These are phyloP conservation scores for Lentinus brumalis DNA, from an alignment of 768 basidiomycete species.

Conservation along the genomic window DNA sequence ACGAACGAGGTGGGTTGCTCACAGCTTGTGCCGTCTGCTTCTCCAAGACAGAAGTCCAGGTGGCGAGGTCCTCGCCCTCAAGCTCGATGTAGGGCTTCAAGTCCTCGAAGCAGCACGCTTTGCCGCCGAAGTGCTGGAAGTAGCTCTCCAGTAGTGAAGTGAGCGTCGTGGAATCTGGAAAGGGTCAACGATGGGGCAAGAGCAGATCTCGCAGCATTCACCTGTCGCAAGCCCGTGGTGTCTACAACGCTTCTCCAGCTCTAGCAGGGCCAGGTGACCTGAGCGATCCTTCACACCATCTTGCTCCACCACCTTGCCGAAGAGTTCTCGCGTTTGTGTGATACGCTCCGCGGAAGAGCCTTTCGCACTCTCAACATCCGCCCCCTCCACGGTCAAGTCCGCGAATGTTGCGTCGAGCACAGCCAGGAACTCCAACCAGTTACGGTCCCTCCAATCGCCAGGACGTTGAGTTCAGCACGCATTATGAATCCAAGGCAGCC, in stretches of 20 bases:
- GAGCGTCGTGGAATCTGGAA: constrained; percentile 47
- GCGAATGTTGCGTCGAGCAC: constrained; percentile 69
- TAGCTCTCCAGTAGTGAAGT: constrained; percentile 62
- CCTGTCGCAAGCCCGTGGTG: constrained; percentile 51
- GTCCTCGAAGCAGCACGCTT: constrained; percentile 88
- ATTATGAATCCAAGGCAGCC: background rate
- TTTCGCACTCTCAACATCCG: constrained; percentile 37
- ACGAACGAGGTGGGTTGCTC: constrained; percentile 37
- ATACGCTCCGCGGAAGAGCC: constrained; percentile 41
- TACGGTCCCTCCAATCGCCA: constrained; percentile 59
- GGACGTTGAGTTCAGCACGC: constrained; percentile 9
- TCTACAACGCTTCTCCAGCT: constrained; percentile 66
- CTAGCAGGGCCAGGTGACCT: constrained; percentile 70
- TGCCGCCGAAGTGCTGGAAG: constrained; percentile 72
- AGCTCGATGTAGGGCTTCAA: constrained; percentile 65
- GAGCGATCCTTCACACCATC: constrained; percentile 78
- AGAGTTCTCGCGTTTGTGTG: constrained; percentile 49
- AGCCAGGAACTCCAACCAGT: constrained; percentile 84
- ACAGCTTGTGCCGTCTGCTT: constrained; percentile 42
- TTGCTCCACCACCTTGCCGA: constrained; percentile 56
- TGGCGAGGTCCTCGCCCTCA: constrained; percentile 45
- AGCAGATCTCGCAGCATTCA: constrained; percentile 23
- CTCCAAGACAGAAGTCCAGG: constrained; percentile 59
- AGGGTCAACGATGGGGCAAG: background rate
- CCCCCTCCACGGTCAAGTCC: constrained; percentile 31